Evolutionary conservation across 768 basidiomycete species (phyloP), one percentile per base, ranked within the genome.

Genomic region (Agrocybe praecox): DNA sequence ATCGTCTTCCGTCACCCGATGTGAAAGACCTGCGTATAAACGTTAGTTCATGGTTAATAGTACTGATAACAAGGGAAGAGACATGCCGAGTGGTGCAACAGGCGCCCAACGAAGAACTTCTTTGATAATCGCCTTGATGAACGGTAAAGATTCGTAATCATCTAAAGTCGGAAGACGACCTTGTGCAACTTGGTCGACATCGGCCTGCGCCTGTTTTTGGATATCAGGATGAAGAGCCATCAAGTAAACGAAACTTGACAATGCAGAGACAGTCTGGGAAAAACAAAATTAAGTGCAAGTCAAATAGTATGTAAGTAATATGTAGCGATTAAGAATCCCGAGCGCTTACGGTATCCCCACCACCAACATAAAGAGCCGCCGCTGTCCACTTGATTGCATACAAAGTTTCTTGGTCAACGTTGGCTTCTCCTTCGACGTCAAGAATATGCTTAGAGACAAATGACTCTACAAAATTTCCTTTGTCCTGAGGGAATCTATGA

Each of bases 161-260:
- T 67, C 69, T n/a, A 72, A 52, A 0, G 59, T 70, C 1, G 76
- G 75, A 7, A 80, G 63, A 0, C 75, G 67, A 22, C 67, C 63
- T 10, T 50, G 51, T 5, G 73, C 74, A 11, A 76, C 63, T 1
- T 49, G 44, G 32, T 80, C 76, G 11, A 81, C 65, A 46, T 79
- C 80, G 7, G 57, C 59, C 48, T 80, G 78, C 1, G 75, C 77
- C 21, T 68, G 69, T 50, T 57, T 63, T 61, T 76, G 74, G 1
- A 72, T 68, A 1, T 76, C 74, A 1, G 77, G 79, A 49, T 77
- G 55, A 7, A 71, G 52, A 6, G 69, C 61, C 75, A 80, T 77
- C 8, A 72, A 63, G 18, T 76, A 65, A 46, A 77, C 58, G 58
- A 80, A 75, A n/a, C 72, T 71, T 2, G 67, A 57, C 46, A 77